Conservation (phyloP, 805 yeast genomes). For the Hanseniaspora lindneri region DNA sequence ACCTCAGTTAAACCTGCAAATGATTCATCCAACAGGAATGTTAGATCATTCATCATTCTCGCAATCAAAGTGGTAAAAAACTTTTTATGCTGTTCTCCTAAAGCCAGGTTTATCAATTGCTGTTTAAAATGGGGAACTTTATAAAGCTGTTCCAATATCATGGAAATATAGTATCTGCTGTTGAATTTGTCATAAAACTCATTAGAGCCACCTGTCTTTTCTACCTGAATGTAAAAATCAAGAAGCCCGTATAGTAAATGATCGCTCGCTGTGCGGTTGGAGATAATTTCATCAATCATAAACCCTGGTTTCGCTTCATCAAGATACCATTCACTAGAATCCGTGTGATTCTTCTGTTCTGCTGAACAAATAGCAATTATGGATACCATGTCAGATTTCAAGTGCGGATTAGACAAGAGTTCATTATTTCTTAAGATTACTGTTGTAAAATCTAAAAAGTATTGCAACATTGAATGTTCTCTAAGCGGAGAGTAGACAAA, state of each 20-base stretch:
- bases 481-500: conserved; percentile 48
- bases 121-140: conserved; percentile 51
- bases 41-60: conserved; percentile 85
- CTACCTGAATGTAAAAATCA: conserved; percentile 87
- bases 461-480: conserved; percentile 39
- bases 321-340: conserved; percentile 17
- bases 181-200: conserved; percentile 95
- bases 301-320: conserved; percentile 45
- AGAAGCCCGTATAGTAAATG: conserved; percentile 71
- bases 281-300: conserved; percentile 52
- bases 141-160: conserved; percentile 76
- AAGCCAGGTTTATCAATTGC: conserved; percentile 59
- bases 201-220: conserved; percentile 86
- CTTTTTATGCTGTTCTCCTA: conserved; percentile 43
- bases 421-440: conserved; percentile 74
- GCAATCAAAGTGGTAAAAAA: conserved; percentile 90
- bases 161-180: conserved; percentile 74
- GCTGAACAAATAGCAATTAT: conserved; percentile 63
- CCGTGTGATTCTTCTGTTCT: conserved; percentile 30
- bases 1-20: conserved; percentile 66
- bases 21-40: conserved; percentile 83
- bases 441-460: conserved; percentile 60
- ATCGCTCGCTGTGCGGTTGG: conserved; percentile 48
- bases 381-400: conserved; percentile 76
- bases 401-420: conserved; percentile 79